phyloP scores from a whole-genome alignment of 345 rosid species.

The Camelina hispida region DNA sequence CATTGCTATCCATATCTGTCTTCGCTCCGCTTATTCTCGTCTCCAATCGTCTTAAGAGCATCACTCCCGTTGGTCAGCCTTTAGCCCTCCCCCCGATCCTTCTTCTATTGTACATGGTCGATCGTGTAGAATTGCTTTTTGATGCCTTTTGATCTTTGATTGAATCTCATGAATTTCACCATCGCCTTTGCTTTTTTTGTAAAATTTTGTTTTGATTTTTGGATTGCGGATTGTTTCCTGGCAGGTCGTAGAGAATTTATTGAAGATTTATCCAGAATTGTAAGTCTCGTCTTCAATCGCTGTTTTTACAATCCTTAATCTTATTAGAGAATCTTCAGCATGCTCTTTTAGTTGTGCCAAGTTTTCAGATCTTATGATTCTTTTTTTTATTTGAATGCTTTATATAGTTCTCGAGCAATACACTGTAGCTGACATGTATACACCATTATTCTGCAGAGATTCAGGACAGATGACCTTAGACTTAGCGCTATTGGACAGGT shows the following conservation, averaged over 20 bases:
- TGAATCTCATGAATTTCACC: conserved; percentile 14
- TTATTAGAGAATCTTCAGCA: conserved; percentile 1
- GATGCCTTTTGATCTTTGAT: conserved; percentile 17
- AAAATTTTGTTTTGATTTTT: conserved; percentile 27
- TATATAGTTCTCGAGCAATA: neutral
- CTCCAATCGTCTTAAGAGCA: conserved; percentile 56
- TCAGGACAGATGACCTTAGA: conserved; percentile 50
- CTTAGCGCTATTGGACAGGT: conserved; percentile 74
- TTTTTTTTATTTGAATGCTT: conserved; percentile 16
- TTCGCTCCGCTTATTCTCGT: conserved; percentile 74
- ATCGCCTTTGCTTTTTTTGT: conserved; percentile 19
- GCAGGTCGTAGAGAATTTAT: conserved; percentile 68
- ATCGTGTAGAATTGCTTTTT: conserved; percentile 19
- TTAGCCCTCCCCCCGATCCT: conserved; percentile 15
- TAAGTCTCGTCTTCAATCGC: conserved; percentile 46
- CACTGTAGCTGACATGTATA: conserved; percentile 23
- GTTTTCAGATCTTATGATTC: conserved; percentile 17
- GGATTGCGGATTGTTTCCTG: conserved; percentile 36
- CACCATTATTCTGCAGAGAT: conserved; percentile 59
- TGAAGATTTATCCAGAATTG: conserved; percentile 66
- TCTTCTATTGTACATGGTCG: neutral
- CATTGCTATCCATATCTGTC: conserved; percentile 68
- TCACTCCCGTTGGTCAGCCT: conserved; percentile 61
- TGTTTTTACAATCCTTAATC: neutral
- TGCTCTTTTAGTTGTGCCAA: conserved; percentile 18